Evolutionary conservation across 2,329 filamentous ascomycete species (phyloP).

Genomic region (Pseudocercospora vitis): DNA sequence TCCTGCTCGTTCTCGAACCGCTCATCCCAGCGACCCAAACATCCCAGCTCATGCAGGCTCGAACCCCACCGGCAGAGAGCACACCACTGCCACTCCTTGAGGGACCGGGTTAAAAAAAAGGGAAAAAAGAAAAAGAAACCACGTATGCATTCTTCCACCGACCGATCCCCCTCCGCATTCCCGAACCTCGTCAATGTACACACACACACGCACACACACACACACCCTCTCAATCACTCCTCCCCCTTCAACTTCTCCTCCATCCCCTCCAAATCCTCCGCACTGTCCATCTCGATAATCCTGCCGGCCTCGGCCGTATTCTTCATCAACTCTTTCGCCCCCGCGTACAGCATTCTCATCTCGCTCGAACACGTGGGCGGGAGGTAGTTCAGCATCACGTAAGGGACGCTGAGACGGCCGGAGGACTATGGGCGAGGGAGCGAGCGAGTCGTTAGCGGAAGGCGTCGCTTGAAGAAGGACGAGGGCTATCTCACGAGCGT

Average conservation of each 20-base stretch:
- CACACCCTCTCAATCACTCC: slow-evolving; percentile 32
- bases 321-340: slow-evolving; percentile 92
- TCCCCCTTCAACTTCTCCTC: slow-evolving; percentile 61
- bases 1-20: too few relatives aligned
- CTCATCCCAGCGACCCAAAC: too few relatives aligned
- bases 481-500: slow-evolving; percentile 64
- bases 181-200: background rate
- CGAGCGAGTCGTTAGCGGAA: background rate
- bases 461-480: background rate
- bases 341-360: slow-evolving; percentile 89
- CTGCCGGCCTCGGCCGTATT: slow-evolving; percentile 87
- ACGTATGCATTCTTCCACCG: too few relatives aligned
- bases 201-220: slow-evolving; percentile 4
- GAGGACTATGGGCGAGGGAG: slow-evolving; percentile 58
- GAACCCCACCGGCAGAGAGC: too few relatives aligned
- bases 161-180: too few relatives aligned
- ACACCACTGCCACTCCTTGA: too few relatives aligned
- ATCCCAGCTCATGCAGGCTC: too few relatives aligned
- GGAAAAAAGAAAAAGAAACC: too few relatives aligned
- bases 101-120: too few relatives aligned
- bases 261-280: slow-evolving; percentile 80
- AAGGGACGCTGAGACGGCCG: slow-evolving; percentile 83
- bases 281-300: slow-evolving; percentile 79
- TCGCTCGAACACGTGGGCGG: slow-evolving; percentile 87
- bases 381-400: slow-evolving; percentile 92